Percentiles rank a stretch among this genome's conserved stretches.
Evolutionary conservation across 1,139 yeast genomes (phyloP).

Genomic region (Blastobotrys aristatus): DNA sequence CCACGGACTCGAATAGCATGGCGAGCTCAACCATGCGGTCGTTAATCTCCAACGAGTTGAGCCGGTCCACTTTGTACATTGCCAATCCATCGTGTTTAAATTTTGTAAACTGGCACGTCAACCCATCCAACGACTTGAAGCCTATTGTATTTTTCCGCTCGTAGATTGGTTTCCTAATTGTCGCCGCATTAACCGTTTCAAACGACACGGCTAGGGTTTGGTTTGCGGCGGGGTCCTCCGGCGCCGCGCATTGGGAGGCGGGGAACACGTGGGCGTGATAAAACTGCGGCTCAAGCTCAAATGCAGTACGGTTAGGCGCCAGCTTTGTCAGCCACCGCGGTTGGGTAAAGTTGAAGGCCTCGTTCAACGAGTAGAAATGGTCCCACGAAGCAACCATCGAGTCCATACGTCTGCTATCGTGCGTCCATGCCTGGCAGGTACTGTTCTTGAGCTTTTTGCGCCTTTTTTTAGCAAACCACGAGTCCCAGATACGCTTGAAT

Average conservation of each 20-base stretch:
- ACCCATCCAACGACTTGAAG: slow-evolving; percentile 17
- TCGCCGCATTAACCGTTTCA: not conserved
- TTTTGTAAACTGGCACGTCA: slow-evolving; percentile 8
- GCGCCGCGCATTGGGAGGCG: slow-evolving; percentile 10
- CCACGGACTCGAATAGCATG: not conserved
- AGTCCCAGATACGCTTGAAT: slow-evolving; percentile 4
- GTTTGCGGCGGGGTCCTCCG: not conserved
- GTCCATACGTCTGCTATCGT: slow-evolving; percentile 11
- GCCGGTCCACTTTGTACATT: not conserved
- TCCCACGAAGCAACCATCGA: slow-evolving; percentile 35
- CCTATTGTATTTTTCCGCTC: slow-evolving; percentile 6
- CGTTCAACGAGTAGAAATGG: slow-evolving; percentile 32
- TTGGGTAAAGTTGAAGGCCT: slow-evolving; percentile 24
- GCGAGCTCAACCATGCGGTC: slow-evolving; percentile 4
- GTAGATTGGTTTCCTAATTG: not conserved
- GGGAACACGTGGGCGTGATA: slow-evolving; percentile 9
- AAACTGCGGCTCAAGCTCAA: slow-evolving; percentile 19
- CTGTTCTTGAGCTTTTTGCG: not conserved
- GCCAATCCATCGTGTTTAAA: not conserved
- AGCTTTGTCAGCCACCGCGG: slow-evolving; percentile 21
- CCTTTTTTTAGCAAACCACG: not conserved
- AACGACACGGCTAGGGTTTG: not conserved
- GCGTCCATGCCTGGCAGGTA: slow-evolving; percentile 15
- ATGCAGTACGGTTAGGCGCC: slow-evolving; percentile 8
- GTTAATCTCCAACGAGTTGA: slow-evolving; percentile 2